Base-by-base conservation (phyloP, 2,329 filamentous ascomycete genomes). In the Didymellaceae sp. region DNA sequence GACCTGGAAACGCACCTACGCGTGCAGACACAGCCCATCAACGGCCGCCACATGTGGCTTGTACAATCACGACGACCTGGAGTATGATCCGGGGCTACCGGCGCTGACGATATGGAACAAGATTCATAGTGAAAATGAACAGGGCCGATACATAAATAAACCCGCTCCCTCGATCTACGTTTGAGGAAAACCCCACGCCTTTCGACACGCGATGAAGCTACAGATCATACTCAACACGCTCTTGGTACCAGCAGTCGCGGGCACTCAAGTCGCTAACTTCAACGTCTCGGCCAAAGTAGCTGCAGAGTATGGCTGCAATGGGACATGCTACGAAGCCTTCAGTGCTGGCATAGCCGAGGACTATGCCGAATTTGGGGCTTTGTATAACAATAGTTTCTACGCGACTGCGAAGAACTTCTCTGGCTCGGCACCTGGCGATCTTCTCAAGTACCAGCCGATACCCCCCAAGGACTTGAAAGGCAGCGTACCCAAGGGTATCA, bases 371-470 rank as follows among this genome's bases (percentile, higher is more conserved):
- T 43, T 43, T 4, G 46, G 39, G n/a, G 30, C 39, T 1, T 9
- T 37, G 14, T 39, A 45, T 26, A 26, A 45, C 17, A 20, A 39
- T 13, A 20, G 6, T 13, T 49, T 49, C n/a, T 49, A 49, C 14
- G 31, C 37, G 16, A 49, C 46, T 10, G 46, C 46, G 17, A 38
- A 30, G 7, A 49, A 49, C 16, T 49, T 49, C 39, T 43, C 46
- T 2, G 13, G 6, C 9, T 49, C 46, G 24, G 11, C 8, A 8
- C 46, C 46, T 7, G 46, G 46, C 6, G 46, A 49, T 11, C n/a
- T 49, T 16, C 24, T 49, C 11, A 49, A 49, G 32, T 26, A 24
- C 9, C 9, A 38, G 26, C 24, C 32, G 5, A 26, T 49, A 31
- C 4, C 43, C 11, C 25, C 39, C 4, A 10, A 30, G 5, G 31